Percentiles rank a stretch among this genome's conserved stretches.
phyloP scores from a whole-genome alignment of 441 rosid species.

The Arabidopsis hybrid region DNA sequence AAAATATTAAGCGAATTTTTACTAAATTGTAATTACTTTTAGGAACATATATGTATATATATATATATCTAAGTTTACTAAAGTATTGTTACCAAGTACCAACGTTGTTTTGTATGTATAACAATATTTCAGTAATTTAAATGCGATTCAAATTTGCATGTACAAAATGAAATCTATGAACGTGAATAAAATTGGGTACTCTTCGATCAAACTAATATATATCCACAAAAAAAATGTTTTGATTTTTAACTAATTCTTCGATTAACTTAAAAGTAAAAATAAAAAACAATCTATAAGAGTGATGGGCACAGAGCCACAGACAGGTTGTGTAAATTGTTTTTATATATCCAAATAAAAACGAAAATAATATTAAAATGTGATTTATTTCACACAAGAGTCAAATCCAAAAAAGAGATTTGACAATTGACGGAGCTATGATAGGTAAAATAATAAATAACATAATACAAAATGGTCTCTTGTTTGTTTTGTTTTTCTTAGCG shows the following conservation, averaged over 20 bases:
- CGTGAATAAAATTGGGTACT: not conserved
- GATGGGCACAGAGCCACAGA: conserved; percentile 1
- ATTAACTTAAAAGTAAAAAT: not conserved
- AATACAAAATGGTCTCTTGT: not conserved
- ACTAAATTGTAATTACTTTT: not conserved
- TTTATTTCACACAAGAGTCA: conserved; percentile 33
- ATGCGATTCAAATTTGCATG: too few relatives aligned
- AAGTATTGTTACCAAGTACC: not conserved
- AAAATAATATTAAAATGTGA: not conserved
- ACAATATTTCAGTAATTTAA: not conserved
- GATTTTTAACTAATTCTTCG: not conserved
- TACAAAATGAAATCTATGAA: not conserved
- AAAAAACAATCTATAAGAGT: too few relatives aligned
- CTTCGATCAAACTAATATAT: too few relatives aligned
- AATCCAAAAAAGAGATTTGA: conserved; percentile 39
- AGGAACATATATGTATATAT: too few relatives aligned
- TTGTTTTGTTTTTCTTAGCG: not conserved
- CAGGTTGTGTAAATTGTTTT: conserved; percentile 23
- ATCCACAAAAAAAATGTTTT: not conserved
- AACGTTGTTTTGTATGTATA: not conserved
- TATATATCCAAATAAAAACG: conserved; percentile 6
- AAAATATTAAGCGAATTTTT: not conserved
- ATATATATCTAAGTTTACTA: not conserved
- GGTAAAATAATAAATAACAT: conserved; percentile 13
- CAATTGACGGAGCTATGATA: conserved; percentile 34